Conservation (phyloP, 192 early-diverging fungal species). For the Rhizoclosmatium sp. region DNA sequence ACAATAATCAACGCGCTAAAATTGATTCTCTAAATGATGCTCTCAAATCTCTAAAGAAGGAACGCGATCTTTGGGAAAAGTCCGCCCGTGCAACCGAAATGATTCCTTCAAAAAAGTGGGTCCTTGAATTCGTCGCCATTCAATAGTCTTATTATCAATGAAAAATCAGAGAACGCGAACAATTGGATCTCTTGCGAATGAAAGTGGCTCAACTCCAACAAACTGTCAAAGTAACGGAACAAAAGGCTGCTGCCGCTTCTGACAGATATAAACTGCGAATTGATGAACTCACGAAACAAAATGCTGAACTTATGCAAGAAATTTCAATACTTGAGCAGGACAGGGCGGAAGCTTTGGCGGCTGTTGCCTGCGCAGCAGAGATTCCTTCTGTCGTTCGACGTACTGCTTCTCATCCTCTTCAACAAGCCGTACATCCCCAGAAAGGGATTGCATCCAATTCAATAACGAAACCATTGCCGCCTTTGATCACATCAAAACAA, state of each 20-base stretch:
- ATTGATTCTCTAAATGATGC: not conserved
- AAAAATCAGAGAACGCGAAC: slow-evolving; percentile 50
- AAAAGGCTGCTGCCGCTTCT: slow-evolving; percentile 19
- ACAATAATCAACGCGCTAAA: not conserved
- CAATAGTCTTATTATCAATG: not conserved
- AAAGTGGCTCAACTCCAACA: slow-evolving; percentile 40
- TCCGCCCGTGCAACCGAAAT: not conserved
- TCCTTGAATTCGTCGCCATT: not conserved
- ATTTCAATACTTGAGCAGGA: slow-evolving; percentile 50
- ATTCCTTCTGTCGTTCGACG: not conserved
- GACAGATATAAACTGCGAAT: slow-evolving; percentile 43
- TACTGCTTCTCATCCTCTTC: not conserved
- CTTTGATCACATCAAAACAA: not conserved
- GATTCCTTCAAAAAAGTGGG: slow-evolving; percentile 15
- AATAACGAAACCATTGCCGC: not conserved
- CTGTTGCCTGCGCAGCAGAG: not conserved
- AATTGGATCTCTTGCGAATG: slow-evolving; percentile 46
- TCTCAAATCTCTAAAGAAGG: not conserved
- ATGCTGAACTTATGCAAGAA: slow-evolving; percentile 47
- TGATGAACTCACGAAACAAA: slow-evolving; percentile 43
- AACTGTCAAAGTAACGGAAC: slow-evolving; percentile 39
- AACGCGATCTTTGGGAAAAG: slow-evolving; percentile 14
- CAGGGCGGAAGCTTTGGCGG: not conserved
- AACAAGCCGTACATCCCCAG: not conserved
- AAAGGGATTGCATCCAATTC: not conserved